Percentiles rank a stretch among this genome's conserved stretches.
These are phyloP conservation scores for Fusarium sp. DNA, from an alignment of 2,329 filamentous ascomycete genomes.

Conservation along the genomic window DNA sequence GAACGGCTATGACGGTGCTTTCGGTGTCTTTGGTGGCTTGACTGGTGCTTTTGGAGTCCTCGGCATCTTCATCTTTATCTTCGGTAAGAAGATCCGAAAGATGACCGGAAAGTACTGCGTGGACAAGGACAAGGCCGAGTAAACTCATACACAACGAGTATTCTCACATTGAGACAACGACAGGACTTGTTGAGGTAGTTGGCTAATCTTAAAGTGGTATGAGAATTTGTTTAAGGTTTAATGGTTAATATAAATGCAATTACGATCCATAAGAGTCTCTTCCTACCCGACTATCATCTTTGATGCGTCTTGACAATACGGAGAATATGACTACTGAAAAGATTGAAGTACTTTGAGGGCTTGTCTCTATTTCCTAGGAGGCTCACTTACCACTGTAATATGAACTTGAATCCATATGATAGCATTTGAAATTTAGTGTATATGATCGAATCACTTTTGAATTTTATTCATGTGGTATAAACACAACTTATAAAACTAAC, in stretches of 20 bases:
- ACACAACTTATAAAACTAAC: no score
- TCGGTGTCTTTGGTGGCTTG: slow-evolving; percentile 12
- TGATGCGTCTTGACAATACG: not conserved
- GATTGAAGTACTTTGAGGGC: no score
- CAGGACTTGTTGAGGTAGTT: rapidly evolving
- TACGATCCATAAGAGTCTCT: not conserved
- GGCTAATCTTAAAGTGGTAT: no score
- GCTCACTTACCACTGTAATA: no score
- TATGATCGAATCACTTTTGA: no score
- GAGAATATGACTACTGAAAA: rapidly evolving
- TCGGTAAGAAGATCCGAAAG: slow-evolving; percentile 20
- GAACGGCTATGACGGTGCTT: slow-evolving; percentile 19
- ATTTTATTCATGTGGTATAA: no score
- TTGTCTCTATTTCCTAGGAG: no score
- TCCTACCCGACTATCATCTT: no score
- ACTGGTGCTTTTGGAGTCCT: slow-evolving; percentile 22
- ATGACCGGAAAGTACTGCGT: slow-evolving; percentile 5
- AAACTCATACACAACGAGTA: not conserved
- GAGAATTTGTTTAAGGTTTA: not conserved
- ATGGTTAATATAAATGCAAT: not conserved
- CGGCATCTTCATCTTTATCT: slow-evolving; percentile 19
- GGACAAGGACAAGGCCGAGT: slow-evolving; percentile 24
- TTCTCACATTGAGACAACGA: rapidly evolving
- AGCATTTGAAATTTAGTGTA: no score
- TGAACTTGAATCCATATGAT: no score